Conservation (phyloP, 2,329 filamentous ascomycete species). For the Botrytis galanthina region DNA sequence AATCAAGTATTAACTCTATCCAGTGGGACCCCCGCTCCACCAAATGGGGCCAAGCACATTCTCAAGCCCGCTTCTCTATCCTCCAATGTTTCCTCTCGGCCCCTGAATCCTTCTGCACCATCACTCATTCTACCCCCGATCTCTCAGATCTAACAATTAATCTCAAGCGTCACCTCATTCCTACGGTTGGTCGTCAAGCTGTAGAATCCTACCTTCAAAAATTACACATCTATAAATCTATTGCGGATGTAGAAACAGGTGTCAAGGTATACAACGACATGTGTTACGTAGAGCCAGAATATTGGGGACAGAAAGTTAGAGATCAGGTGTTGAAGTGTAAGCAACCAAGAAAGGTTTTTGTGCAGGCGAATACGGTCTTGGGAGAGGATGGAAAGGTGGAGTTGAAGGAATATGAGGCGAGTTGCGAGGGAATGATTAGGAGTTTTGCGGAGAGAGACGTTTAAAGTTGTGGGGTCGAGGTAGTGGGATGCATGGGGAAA, state of each 20-base stretch:
- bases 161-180: conserved; percentile 82
- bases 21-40: conserved; percentile 82
- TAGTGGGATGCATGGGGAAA: neutral
- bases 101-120: conserved; percentile 80
- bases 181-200: conserved; percentile 74
- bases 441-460: conserved; percentile 66
- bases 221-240: conserved; percentile 88
- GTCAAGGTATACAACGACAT: conserved; percentile 78
- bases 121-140: conserved; percentile 67
- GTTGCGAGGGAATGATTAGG: conserved; percentile 75
- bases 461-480: conserved; percentile 23
- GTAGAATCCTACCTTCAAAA: conserved; percentile 88
- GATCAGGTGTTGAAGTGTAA: conserved; percentile 73
- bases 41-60: conserved; percentile 93
- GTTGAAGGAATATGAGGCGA: conserved; percentile 84
- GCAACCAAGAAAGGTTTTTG: conserved; percentile 85
- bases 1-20: neutral
- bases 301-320: conserved; percentile 78
- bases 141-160: conserved; percentile 79
- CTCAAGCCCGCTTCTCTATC: conserved; percentile 88
- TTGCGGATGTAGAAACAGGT: conserved; percentile 77
- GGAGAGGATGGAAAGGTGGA: conserved; percentile 67
- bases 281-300: conserved; percentile 76
- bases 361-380: conserved; percentile 85
- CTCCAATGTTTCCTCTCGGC: conserved; percentile 81